Conservation (phyloP, 129 eudicot genomes). For the Artemisia tridentata region DNA sequence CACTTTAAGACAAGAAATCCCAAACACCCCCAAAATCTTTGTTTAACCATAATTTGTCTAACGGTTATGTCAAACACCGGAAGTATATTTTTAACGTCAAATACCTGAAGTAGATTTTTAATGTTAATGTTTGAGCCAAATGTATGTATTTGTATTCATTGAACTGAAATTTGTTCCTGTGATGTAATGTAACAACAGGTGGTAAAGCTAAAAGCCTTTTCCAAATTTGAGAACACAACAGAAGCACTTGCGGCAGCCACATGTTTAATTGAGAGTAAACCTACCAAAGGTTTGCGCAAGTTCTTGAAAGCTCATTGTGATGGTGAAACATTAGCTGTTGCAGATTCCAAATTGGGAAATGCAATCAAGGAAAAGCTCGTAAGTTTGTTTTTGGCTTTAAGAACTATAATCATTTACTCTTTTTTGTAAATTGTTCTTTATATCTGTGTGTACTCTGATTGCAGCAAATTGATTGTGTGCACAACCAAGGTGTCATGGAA, state of each 20-base stretch:
- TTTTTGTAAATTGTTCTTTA: too few species aligned
- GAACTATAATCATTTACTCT: too few species aligned
- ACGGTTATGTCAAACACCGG: too few species aligned
- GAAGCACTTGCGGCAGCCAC: constrained; percentile 78
- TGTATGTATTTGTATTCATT: too few species aligned
- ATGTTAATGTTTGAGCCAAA: too few species aligned
- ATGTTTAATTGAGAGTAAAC: constrained; percentile 69
- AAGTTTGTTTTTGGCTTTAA: constrained; percentile 14
- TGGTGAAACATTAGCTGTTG: constrained; percentile 81
- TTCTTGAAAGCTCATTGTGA: constrained; percentile 86
- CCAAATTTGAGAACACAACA: constrained; percentile 89
- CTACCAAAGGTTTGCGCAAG: constrained; percentile 89
- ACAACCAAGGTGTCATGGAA: constrained; percentile 76
- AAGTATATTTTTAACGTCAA: too few species aligned
- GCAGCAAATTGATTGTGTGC: constrained; percentile 87
- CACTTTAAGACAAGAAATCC: too few species aligned
- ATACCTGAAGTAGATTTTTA: too few species aligned
- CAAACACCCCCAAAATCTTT: too few species aligned
- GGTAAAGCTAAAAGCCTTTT: constrained; percentile 90
- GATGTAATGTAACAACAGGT: constrained; percentile 37
- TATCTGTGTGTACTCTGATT: too few species aligned
- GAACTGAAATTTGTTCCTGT: constrained; percentile 6
- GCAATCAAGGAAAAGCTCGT: constrained; percentile 85
- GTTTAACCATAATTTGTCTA: too few species aligned
- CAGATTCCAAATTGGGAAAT: constrained; percentile 80